phyloP scores from a whole-genome alignment of 164 flowering plant species.

The Malania oleifera region DNA sequence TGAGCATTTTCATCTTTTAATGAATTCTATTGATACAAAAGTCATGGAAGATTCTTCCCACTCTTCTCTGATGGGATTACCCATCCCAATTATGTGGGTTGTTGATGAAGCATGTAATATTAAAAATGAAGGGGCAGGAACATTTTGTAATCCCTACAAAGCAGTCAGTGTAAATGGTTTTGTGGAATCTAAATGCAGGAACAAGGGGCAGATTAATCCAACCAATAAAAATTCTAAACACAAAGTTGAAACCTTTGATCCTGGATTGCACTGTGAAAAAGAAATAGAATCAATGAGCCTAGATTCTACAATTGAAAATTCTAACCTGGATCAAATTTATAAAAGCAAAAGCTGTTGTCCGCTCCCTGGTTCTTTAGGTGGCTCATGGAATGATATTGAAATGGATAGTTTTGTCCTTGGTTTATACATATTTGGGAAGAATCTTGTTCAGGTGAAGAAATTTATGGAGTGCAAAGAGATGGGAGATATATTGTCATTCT shows the following conservation, averaged over 20 bases:
- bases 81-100: conserved; percentile 53
- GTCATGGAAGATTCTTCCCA: conserved; percentile 8
- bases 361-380: conserved; percentile 43
- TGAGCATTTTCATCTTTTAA: conserved; percentile 15
- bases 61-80: conserved; percentile 35
- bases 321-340: conserved; percentile 1
- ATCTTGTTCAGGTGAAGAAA: conserved; percentile 50
- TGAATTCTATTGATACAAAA: conserved; percentile 15
- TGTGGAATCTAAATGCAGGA: conserved; percentile 9
- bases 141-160: conserved; percentile 2
- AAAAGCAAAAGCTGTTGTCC: conserved; percentile 13
- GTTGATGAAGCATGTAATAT: conserved; percentile 10
- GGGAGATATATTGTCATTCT: conserved; percentile 61
- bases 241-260: conserved; percentile 16
- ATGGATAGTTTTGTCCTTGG: conserved; percentile 66
- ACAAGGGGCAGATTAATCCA: conserved; percentile 2
- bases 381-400: conserved; percentile 62
- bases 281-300: conserved; percentile 2
- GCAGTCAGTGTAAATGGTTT: conserved; percentile 7
- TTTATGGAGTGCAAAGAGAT: conserved; percentile 59
- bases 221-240: conserved; percentile 1
- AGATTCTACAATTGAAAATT: too few species aligned
- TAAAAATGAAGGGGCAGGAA: conserved; percentile 17
- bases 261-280: conserved; percentile 5
- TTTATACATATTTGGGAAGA: conserved; percentile 84